Conservation (phyloP, 2,329 filamentous ascomycete species). For the Botrytis pseudocinerea region DNA sequence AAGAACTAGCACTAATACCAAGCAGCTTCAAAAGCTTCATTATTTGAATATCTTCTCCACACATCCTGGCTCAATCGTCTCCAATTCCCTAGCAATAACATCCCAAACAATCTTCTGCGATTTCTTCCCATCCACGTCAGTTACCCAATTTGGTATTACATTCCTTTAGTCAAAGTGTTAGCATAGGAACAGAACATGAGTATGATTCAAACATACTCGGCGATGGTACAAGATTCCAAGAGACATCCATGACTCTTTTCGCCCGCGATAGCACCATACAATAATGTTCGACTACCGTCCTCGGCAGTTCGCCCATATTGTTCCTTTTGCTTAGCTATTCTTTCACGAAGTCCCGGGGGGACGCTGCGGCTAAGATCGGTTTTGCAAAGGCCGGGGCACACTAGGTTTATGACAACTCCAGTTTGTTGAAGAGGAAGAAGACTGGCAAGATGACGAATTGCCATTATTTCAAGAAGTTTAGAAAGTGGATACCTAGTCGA, state of each 20-base stretch:
- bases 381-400: constrained; percentile 39
- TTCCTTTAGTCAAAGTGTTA: constrained; percentile 4
- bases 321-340: constrained; percentile 24
- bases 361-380: constrained; percentile 36
- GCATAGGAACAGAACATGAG: not conserved
- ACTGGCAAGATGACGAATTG: constrained; percentile 33
- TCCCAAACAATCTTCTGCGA: constrained; percentile 39
- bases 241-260: constrained; percentile 37
- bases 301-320: constrained; percentile 37
- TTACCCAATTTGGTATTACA: constrained; percentile 27
- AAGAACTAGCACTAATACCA: not conserved
- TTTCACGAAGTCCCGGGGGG: constrained; percentile 22
- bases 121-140: constrained; percentile 33
- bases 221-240: constrained; percentile 24
- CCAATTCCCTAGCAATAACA: constrained; percentile 36
- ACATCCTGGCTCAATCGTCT: constrained; percentile 38
- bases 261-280: constrained; percentile 36
- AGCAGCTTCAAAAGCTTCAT: not conserved
- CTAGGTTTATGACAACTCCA: constrained; percentile 37
- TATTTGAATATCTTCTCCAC: constrained; percentile 28
- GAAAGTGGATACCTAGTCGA: constrained; percentile 35
- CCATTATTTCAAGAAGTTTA: constrained; percentile 35
- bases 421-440: constrained; percentile 32
- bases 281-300: constrained; percentile 39
- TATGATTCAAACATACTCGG: constrained; percentile 23